A percentile compares a stretch with the other conserved stretches of the same genome.
Conservation (phyloP, 202 grass and related monocot genomes). For the Dendrocalamus latiflorus region DNA sequence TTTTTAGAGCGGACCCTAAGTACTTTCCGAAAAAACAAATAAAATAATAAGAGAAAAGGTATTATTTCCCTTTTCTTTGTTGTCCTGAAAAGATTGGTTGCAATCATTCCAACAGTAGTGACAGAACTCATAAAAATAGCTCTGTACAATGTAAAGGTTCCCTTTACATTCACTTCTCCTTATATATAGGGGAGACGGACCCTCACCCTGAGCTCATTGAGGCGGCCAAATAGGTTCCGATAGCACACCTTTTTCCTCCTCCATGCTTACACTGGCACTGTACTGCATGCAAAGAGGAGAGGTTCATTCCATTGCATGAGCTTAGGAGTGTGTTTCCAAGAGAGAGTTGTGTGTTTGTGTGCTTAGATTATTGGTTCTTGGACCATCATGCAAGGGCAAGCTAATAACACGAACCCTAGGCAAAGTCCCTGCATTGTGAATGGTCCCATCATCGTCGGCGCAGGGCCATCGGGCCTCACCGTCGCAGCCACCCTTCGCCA, state of each 20-base stretch:
- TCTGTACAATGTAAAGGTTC: slow-evolving; percentile 36
- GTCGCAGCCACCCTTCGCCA: slow-evolving; percentile 71
- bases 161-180: slow-evolving; percentile 35
- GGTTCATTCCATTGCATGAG: slow-evolving; percentile 7
- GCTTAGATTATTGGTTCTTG: slow-evolving; percentile 1
- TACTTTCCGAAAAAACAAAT: not conserved
- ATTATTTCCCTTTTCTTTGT: not conserved
- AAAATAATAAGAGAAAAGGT: not conserved
- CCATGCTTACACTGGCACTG: slow-evolving; percentile 44
- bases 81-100: slow-evolving; percentile 27
- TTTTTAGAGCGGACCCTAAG: not conserved
- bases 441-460: slow-evolving; percentile 89
- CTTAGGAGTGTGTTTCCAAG: not conserved
- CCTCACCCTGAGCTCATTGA: slow-evolving; percentile 22
- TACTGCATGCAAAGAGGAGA: slow-evolving; percentile 41
- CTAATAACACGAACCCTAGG: not conserved
- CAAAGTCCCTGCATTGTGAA: slow-evolving; percentile 1
- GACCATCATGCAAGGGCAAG: slow-evolving; percentile 33
- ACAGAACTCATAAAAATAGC: slow-evolving; percentile 25
- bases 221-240: slow-evolving; percentile 30
- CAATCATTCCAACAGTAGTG: slow-evolving; percentile 36
- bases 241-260: slow-evolving; percentile 28
- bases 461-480: slow-evolving; percentile 78
- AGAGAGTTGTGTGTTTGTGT: slow-evolving; percentile 9
- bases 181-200: slow-evolving; percentile 57